Conservation (phyloP, 176 grass and related monocot genomes). For the Rhynchospora tenuis region DNA sequence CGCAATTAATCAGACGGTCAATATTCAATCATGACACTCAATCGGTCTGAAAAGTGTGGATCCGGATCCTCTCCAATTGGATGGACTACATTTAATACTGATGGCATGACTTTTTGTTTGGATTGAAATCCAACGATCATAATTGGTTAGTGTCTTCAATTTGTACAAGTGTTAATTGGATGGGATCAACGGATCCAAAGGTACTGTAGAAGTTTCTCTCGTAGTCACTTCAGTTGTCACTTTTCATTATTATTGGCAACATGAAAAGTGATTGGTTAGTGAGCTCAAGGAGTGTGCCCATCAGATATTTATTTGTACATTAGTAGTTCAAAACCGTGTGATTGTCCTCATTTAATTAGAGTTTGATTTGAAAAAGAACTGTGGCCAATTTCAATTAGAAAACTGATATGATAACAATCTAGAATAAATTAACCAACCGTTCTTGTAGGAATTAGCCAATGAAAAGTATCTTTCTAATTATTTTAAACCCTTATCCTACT, state of each 20-base stretch:
- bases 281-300: neutral
- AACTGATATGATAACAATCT: neutral
- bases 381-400: neutral
- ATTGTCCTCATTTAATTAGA: neutral
- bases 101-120: neutral
- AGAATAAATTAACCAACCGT: neutral
- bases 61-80: neutral
- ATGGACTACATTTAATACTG: neutral
- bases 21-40: constrained; percentile 11
- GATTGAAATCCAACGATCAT: neutral
- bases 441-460: neutral
- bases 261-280: neutral
- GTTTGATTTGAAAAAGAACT: neutral
- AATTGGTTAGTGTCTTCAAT: neutral
- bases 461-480: neutral
- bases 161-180: neutral
- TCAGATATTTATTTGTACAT: neutral
- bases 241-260: neutral
- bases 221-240: constrained; percentile 7
- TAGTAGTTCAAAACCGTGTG: neutral
- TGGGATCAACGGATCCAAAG: neutral
- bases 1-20: constrained; percentile 6
- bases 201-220: constrained; percentile 9
- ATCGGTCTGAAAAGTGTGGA: neutral
- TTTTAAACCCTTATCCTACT: neutral